These are phyloP conservation scores for Trichoderma koningiopsis DNA, from an alignment of 2,329 filamentous ascomycete species.

Conservation along the genomic window DNA sequence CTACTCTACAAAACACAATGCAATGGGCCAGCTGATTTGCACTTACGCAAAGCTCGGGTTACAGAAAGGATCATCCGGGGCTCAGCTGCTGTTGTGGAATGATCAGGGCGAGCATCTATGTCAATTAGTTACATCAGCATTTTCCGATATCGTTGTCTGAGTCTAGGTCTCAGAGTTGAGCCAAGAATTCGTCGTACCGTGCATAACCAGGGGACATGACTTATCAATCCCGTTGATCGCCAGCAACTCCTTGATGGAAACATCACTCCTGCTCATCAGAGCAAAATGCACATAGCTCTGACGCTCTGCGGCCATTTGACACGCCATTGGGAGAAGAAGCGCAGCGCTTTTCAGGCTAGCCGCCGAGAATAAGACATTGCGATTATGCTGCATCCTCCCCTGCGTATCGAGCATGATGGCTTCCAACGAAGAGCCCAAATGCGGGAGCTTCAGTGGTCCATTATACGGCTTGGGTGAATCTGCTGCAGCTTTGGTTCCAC, in stretches of 20 bases:
- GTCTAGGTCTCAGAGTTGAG: neutral
- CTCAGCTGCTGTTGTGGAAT: conserved; percentile 68
- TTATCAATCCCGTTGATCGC: conserved; percentile 78
- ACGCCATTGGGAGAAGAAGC: conserved; percentile 77
- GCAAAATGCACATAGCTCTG: conserved; percentile 80
- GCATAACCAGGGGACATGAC: conserved; percentile 65
- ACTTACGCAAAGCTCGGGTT: conserved; percentile 63
- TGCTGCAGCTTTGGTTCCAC: neutral
- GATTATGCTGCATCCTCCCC: conserved; percentile 56
- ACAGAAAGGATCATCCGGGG: conserved; percentile 67
- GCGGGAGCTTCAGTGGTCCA: conserved; percentile 69
- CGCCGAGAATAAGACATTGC: conserved; percentile 78
- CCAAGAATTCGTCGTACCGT: conserved; percentile 45
- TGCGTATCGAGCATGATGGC: conserved; percentile 53
- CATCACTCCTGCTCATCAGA: conserved; percentile 71
- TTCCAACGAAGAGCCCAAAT: conserved; percentile 65
- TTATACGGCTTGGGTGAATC: conserved; percentile 51
- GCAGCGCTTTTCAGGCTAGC: conserved; percentile 73
- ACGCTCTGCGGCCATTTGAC: conserved; percentile 74
- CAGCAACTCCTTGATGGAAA: conserved; percentile 69
- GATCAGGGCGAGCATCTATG: conserved; percentile 75
- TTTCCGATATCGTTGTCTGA: neutral
- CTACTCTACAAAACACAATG: conserved; percentile 13
- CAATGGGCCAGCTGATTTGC: too few species aligned
- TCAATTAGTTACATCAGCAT: conserved; percentile 29